A percentile compares a stretch with the other conserved stretches of the same genome.
Conservation (phyloP, 2,329 filamentous ascomycete genomes). For the Hypoxylon sp. region DNA sequence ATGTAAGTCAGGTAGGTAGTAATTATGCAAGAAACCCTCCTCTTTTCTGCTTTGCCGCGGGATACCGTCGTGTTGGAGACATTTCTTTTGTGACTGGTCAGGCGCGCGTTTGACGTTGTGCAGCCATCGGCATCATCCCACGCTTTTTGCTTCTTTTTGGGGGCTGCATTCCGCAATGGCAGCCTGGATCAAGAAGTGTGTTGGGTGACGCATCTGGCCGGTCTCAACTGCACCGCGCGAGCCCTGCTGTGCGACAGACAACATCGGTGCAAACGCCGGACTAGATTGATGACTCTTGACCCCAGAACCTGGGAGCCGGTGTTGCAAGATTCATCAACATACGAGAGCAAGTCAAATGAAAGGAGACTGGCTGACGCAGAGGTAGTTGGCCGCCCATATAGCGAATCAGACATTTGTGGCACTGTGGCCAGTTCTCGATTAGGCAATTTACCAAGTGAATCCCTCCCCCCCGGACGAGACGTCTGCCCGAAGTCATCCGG, state of each 20-base stretch:
- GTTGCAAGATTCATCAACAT: not conserved
- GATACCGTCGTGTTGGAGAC: conserved; percentile 7
- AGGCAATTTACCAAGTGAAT: not conserved
- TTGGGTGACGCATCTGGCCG: conserved; percentile 9
- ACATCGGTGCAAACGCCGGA: conserved; percentile 6
- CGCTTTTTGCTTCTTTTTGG: conserved; percentile 3
- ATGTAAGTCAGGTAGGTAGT: conserved; percentile 10
- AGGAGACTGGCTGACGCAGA: not conserved
- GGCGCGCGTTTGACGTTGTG: conserved; percentile 7
- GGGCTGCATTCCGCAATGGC: conserved; percentile 4
- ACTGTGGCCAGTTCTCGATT: not conserved
- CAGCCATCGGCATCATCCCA: conserved; percentile 1
- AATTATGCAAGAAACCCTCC: not conserved
- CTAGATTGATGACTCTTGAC: not conserved
- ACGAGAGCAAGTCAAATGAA: not conserved
- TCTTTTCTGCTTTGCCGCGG: conserved; percentile 15
- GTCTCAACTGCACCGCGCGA: not conserved
- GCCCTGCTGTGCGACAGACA: not conserved
- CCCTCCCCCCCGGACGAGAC: not conserved
- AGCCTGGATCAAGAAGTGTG: not conserved
- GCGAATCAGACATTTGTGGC: not conserved
- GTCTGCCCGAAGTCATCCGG: not conserved
- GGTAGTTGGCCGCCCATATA: not conserved
- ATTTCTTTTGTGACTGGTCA: conserved; percentile 15
- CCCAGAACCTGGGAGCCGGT: not conserved